Conservation (phyloP, 1,284 basidiomycete genomes). For the Coniophora puteana region DNA sequence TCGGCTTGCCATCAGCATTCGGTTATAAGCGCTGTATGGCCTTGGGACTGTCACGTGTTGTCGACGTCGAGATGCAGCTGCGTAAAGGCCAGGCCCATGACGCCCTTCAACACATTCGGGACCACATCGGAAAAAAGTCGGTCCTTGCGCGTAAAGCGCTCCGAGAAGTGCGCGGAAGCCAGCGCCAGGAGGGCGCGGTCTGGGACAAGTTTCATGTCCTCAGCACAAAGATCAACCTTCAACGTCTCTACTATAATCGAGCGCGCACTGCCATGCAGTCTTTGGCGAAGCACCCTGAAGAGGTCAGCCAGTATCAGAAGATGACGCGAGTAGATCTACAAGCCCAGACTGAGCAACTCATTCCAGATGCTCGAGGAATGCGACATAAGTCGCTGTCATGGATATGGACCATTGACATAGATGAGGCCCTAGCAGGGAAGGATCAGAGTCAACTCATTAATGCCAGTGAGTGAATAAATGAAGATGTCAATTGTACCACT, state of each 20-base stretch:
- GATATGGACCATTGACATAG: slow-evolving; percentile 7
- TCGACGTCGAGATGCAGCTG: no score
- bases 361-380: slow-evolving; percentile 11
- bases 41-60: slow-evolving; percentile 1
- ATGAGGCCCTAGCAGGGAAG: no score
- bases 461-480: slow-evolving; percentile 9
- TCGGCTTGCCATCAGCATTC: background rate
- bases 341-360: slow-evolving; percentile 12
- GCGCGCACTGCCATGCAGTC: slow-evolving; percentile 2
- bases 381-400: slow-evolving; percentile 11
- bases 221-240: slow-evolving; percentile 7
- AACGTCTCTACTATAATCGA: slow-evolving; percentile 4
- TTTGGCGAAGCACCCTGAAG: background rate
- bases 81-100: no score
- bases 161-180: slow-evolving; percentile 8
- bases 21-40: background rate
- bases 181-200: background rate
- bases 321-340: slow-evolving; percentile 7
- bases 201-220: no score
- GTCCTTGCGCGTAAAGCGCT: slow-evolving; percentile 3
- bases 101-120: no score
- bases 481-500: background rate
- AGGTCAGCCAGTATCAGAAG: background rate
- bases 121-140: slow-evolving; percentile 6
- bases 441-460: slow-evolving; percentile 5